Percentiles rank a stretch among this genome's conserved stretches.
phyloP scores from a whole-genome alignment of 2,329 filamentous ascomycete species.

The Sporothrix pseudoabietina region DNA sequence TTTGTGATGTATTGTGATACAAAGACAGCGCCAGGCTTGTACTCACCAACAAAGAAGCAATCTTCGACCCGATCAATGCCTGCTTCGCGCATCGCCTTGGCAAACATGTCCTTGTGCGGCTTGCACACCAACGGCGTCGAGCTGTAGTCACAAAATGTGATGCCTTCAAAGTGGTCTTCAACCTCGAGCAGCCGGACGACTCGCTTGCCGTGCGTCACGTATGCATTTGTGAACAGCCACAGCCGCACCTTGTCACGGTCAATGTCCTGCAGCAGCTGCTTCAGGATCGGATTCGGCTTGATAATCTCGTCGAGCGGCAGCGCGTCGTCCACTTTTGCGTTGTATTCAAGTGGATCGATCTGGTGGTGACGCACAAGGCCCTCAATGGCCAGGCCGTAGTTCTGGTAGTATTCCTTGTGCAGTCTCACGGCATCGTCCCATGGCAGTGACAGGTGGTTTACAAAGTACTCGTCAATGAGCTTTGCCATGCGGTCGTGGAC shows the following conservation, averaged over 20 bases:
- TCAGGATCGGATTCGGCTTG: constrained; percentile 73
- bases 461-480: constrained; percentile 69
- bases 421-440: constrained; percentile 79
- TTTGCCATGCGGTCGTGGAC: constrained; percentile 88
- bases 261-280: constrained; percentile 76
- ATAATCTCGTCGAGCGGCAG: constrained; percentile 84
- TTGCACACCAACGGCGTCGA: constrained; percentile 79
- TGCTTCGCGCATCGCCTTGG: constrained; percentile 85
- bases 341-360: constrained; percentile 94
- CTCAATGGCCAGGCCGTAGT: constrained; percentile 96
- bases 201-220: constrained; percentile 80
- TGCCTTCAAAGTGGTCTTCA: constrained; percentile 88
- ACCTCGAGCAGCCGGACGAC: constrained; percentile 80
- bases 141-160: constrained; percentile 92
- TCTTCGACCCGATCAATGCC: constrained; percentile 66
- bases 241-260: constrained; percentile 80
- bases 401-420: constrained; percentile 90
- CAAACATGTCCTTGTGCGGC: constrained; percentile 78
- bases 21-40: not conserved
- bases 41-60: constrained; percentile 90
- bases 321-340: constrained; percentile 90
- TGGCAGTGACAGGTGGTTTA: constrained; percentile 70
- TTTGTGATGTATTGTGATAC: not conserved
- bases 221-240: constrained; percentile 97
- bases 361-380: constrained; percentile 91